A percentile compares a stretch with the other conserved stretches of the same genome.
Evolutionary conservation across 306 rosid genomes (phyloP).

Genomic region (Inga leiocalycina): DNA sequence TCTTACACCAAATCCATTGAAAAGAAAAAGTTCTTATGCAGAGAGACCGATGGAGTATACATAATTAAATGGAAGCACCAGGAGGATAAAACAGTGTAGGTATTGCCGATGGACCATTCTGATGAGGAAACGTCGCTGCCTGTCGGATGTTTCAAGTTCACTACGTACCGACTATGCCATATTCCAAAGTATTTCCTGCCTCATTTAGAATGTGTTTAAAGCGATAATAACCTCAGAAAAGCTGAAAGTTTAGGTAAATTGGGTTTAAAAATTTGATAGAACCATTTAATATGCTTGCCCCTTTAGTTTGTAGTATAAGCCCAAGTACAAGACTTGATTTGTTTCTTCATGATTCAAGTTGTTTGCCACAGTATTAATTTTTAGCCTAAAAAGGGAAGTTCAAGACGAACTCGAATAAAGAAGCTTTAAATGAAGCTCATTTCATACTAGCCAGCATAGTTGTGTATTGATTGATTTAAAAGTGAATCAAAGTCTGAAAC

Average conservation of each 20-base stretch:
- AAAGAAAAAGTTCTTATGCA: too few species aligned
- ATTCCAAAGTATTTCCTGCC: slow-evolving; percentile 11
- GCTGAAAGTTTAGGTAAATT: background rate
- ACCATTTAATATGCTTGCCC: background rate
- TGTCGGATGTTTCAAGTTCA: slow-evolving; percentile 25
- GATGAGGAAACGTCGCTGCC: slow-evolving; percentile 20
- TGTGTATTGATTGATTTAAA: too few species aligned
- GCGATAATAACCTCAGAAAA: too few species aligned
- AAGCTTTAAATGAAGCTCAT: too few species aligned
- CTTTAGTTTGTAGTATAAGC: background rate
- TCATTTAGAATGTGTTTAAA: background rate
- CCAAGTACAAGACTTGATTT: background rate
- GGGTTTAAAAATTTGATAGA: background rate
- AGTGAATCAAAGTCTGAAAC: too few species aligned
- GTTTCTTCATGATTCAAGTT: background rate
- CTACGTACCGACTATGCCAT: background rate
- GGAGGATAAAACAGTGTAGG: background rate
- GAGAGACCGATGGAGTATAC: too few species aligned
- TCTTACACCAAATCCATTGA: too few species aligned
- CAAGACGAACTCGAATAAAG: too few species aligned
- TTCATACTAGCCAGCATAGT: too few species aligned
- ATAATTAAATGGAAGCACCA: background rate
- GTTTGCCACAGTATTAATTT: too few species aligned
- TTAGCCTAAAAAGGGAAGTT: too few species aligned
- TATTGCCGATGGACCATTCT: slow-evolving; percentile 16